Evolutionary conservation across 495 filamentous ascomycete genomes (phyloP).

Genomic region (Penicillium antarcticum): DNA sequence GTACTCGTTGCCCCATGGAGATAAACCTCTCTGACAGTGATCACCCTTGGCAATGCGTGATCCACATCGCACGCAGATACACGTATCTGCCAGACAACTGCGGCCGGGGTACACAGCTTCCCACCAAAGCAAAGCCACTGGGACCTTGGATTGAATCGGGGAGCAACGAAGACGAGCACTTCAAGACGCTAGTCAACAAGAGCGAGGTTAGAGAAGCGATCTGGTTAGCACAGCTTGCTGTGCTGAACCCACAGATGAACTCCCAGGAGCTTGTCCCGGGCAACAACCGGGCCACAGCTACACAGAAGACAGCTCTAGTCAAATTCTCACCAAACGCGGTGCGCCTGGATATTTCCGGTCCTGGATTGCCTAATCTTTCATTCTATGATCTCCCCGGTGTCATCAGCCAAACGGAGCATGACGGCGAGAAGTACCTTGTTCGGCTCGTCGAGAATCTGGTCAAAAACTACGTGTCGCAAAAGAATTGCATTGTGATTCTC

Average conservation of each 20-base stretch:
- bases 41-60: conserved; percentile 56
- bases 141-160: conserved; percentile 41
- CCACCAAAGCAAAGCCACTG: conserved; percentile 29
- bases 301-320: conserved; percentile 34
- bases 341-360: conserved; percentile 66
- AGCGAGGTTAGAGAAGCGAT: conserved; percentile 56
- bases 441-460: conserved; percentile 66
- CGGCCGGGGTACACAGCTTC: conserved; percentile 9
- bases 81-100: conserved; percentile 34
- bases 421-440: conserved; percentile 63
- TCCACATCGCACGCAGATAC: conserved; percentile 60
- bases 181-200: conserved; percentile 37
- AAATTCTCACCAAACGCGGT: conserved; percentile 80
- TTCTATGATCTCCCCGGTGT: conserved; percentile 83
- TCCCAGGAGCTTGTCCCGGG: conserved; percentile 49
- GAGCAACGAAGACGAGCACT: conserved; percentile 37
- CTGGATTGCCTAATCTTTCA: conserved; percentile 63
- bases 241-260: conserved; percentile 54
- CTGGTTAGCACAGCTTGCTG: conserved; percentile 68
- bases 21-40: conserved; percentile 64
- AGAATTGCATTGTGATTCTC: conserved; percentile 68
- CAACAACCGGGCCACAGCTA: conserved; percentile 26
- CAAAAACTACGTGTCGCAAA: conserved; percentile 58
- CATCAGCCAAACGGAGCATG: conserved; percentile 60
- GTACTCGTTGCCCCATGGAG: conserved; percentile 74